Evolutionary conservation across 129 eudicot genomes (phyloP).

Genomic region (Oenanthe sinensis): DNA sequence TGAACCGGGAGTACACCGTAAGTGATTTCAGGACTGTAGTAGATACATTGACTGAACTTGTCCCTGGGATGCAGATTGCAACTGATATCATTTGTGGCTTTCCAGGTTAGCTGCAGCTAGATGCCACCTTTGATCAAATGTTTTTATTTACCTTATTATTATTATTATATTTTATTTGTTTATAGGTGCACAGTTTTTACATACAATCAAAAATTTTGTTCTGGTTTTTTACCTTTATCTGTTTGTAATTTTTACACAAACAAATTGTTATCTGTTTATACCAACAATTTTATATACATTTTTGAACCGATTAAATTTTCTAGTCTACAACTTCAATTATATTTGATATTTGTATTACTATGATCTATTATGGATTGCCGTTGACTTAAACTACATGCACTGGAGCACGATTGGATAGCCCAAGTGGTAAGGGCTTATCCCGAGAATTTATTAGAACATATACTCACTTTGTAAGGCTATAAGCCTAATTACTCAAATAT

Average conservation of each 20-base stretch:
- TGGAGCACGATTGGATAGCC: too few species aligned
- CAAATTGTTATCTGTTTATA: background rate
- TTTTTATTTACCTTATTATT: background rate
- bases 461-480: too few species aligned
- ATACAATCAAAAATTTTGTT: background rate
- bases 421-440: too few species aligned
- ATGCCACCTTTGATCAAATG: background rate
- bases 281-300: background rate
- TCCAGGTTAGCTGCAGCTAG: conserved; percentile 57
- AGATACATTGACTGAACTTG: conserved; percentile 79
- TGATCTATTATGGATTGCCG: background rate
- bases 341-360: background rate
- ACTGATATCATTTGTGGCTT: conserved; percentile 99
- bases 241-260: background rate
- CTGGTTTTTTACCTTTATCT: background rate
- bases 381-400: background rate
- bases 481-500: too few species aligned
- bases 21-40: conserved; percentile 79
- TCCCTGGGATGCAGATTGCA: conserved; percentile 99
- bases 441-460: too few species aligned
- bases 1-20: conserved; percentile 93
- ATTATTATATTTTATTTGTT: background rate
- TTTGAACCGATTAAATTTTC: background rate
- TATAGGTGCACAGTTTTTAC: background rate
- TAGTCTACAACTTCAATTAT: background rate